Conservation (phyloP, 2,329 filamentous ascomycete species). For the Epichloe gansuensis region DNA sequence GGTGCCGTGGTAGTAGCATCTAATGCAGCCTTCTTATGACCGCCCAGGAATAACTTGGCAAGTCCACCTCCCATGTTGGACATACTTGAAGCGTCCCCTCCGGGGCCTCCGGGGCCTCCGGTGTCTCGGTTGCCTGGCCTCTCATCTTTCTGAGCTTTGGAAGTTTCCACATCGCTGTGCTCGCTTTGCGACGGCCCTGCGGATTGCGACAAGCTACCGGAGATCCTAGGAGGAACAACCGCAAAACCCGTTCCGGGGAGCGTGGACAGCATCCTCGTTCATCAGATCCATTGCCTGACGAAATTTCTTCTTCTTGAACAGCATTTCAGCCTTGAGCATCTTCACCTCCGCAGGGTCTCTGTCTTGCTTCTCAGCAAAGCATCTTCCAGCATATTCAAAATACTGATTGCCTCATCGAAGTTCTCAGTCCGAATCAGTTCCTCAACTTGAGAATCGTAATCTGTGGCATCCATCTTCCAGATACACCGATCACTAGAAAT, state of each 20-base stretch:
- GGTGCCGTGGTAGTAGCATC: conserved; percentile 51
- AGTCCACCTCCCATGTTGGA: conserved; percentile 34
- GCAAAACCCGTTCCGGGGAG: conserved; percentile 83
- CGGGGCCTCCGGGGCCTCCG: not conserved
- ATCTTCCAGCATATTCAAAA: conserved; percentile 83
- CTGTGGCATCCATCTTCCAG: conserved; percentile 90
- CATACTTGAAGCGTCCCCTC: conserved; percentile 18
- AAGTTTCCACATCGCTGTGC: conserved; percentile 28
- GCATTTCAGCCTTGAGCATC: conserved; percentile 75
- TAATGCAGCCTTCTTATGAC: conserved; percentile 32
- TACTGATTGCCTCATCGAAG: conserved; percentile 85
- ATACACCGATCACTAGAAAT: conserved; percentile 83
- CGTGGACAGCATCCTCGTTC: conserved; percentile 68
- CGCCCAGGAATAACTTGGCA: conserved; percentile 40
- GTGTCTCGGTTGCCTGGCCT: conserved; percentile 16
- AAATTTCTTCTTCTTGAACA: conserved; percentile 78
- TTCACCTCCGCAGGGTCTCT: conserved; percentile 74
- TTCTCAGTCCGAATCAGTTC: conserved; percentile 61
- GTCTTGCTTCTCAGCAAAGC: conserved; percentile 76
- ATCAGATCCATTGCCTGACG: conserved; percentile 82
- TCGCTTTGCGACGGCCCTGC: conserved; percentile 25
- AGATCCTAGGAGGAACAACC: conserved; percentile 69
- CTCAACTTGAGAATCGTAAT: conserved; percentile 82
- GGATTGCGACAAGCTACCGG: conserved; percentile 63
- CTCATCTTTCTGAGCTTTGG: conserved; percentile 18